Evolutionary conservation across 495 filamentous ascomycete genomes (phyloP), one percentile per base, ranked within the genome.

Genomic region (Podospora comata): DNA sequence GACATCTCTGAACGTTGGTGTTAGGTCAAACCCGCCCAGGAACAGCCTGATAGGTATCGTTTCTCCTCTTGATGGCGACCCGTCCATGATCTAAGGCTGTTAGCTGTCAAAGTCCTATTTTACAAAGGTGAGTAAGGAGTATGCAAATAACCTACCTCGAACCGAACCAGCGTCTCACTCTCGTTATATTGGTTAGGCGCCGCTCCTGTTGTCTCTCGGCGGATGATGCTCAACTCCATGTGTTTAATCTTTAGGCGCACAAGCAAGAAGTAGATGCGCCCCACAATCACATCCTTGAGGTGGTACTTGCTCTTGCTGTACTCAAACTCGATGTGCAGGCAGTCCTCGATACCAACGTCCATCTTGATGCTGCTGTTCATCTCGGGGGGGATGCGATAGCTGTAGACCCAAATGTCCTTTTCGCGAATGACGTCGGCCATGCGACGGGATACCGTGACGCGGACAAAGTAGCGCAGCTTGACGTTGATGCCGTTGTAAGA

Each of bases 131-230:
- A 23, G 23, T 23, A 23, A 23, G 23, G 5, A 57, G 55, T 57
- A 15, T 20, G 65, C 6, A 23, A 23, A 23, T 4, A 59, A 18
- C 86, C 76, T 78, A 95, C 92, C 88, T 99, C 95, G 73, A 99
- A 99, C 68, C 95, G 87, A 67, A 99, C 95, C 75, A 99, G 82
- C 16, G 95, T 99, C 81, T 99, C 95, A 79, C 93, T 97, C 84
- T 99, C 95, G 78, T 99, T 98, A 78, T 99, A 99, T 78, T 99
- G 96, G 80, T 99, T 99, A n/a, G 95, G 95, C n/a, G 95, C 91
- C 3, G 92, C 93, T 19, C 95, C 95, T 6, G 95, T 98, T 5
- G 95, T 98, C 81, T 99, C 95, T 70, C 95, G 85, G 72, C 95
- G 88, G 76, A 99, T 99, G 72, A 99, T 99, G 68, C 92, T 95